Base-by-base conservation (phyloP, 768 basidiomycete genomes). In the Boletus vinaceobasis region DNA sequence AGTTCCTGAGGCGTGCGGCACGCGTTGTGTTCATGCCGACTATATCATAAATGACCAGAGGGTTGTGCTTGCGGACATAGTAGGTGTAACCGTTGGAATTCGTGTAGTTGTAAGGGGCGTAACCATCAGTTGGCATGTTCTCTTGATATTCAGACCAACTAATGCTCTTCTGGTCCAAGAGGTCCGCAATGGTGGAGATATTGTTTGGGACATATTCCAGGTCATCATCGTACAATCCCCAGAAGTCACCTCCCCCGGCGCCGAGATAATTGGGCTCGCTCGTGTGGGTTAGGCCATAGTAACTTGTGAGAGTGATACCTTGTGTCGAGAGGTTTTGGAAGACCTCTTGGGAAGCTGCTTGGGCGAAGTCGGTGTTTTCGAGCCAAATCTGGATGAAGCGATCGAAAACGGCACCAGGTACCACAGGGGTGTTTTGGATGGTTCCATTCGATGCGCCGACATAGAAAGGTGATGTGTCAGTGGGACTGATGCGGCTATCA, bases 71-170 rank as follows among this genome's bases (percentile, higher is more conserved):
- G 69, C 81, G 77, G 45, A 74, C 73, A 53, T 82, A 81, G 23
- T 23, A 23, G 23, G 23, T 23, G 23, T 23, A 23, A 7, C 60
- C 61, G 37, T 63, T 53, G 13, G 57, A 32, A 56, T 58, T 69
- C 51, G 43, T 58, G 43, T 60, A 74, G 60, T 71, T 71, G 66
- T 70, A 77, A 8, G 74, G 79, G 26, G 57, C 62, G 49, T 73
- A 83, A 1, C 78, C 82, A 48, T 79, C 78, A 4, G 58, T 62
- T 23, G 23, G 81, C 76, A 84, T 73, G 57, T 76, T 77, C 61
- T 86, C 83, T 61, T 82, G 76, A 61, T 86, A 87, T 23, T 77
- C 75, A 0, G 75, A 78, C 85, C 85, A 87, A 10, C 79, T 79
- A 38, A 86, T 76, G 40, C 71, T 74, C 63, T 81, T 82, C 27